Percentiles rank a stretch among this genome's conserved stretches.
Conservation (phyloP, 2,329 filamentous ascomycete genomes). For the Thielaviopsis ethacetica region DNA sequence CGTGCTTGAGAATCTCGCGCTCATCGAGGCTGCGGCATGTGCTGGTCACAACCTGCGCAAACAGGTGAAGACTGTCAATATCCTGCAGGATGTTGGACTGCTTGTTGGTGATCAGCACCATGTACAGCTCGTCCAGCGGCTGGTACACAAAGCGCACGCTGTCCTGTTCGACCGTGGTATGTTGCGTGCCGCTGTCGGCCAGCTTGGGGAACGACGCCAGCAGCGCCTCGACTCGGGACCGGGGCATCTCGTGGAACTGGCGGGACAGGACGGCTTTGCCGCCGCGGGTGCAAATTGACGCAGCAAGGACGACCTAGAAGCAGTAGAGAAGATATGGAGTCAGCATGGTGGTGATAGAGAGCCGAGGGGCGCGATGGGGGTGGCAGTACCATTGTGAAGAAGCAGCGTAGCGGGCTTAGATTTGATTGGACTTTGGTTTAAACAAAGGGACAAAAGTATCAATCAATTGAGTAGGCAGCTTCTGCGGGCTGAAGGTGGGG, state of each 20-base stretch:
- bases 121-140: constrained; percentile 96
- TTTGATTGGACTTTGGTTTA: not conserved
- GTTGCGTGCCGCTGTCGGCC: constrained; percentile 86
- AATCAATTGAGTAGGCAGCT: too few relatives aligned
- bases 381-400: not conserved
- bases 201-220: constrained; percentile 96
- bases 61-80: constrained; percentile 94
- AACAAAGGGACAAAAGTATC: too few relatives aligned
- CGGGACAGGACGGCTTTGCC: constrained; percentile 96
- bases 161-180: constrained; percentile 97
- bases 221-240: constrained; percentile 89
- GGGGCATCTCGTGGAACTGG: constrained; percentile 94
- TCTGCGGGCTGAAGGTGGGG: too few relatives aligned
- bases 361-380: not conserved
- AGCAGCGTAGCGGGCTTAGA: not conserved
- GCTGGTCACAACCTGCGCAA: constrained; percentile 91
- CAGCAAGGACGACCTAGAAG: constrained; percentile 86
- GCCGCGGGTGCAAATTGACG: constrained; percentile 95
- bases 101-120: constrained; percentile 97
- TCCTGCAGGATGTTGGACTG: constrained; percentile 99
- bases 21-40: constrained; percentile 95
- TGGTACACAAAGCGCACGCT: constrained; percentile 99
- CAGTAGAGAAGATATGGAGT: constrained; percentile 10
- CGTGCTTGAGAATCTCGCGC: constrained; percentile 84
- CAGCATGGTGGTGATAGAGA: not conserved